A percentile compares a stretch with the other conserved stretches of the same genome.
Evolutionary conservation across 2,329 filamentous ascomycete species (phyloP).

Genomic region (Ilyonectria robusta): DNA sequence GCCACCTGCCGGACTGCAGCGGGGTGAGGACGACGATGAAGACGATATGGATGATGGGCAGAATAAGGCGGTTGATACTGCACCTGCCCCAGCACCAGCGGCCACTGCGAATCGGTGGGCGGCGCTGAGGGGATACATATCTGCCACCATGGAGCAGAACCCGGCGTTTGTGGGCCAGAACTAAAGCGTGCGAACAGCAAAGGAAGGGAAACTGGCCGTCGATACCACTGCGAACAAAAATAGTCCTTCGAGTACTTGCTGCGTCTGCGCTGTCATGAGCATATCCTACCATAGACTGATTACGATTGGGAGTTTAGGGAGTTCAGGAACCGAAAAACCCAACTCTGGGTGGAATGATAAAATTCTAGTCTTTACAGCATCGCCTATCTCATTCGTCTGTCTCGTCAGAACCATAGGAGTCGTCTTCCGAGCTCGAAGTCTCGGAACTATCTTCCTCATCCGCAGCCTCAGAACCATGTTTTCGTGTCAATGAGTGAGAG

Average conservation of each 20-base stretch:
- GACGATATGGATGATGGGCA: conserved; percentile 33
- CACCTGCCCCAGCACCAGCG: conserved; percentile 39
- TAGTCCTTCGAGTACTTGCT: not conserved
- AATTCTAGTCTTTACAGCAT: conserved; percentile 14
- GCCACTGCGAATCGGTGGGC: conserved; percentile 78
- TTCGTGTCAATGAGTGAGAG: no score
- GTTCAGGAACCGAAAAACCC: conserved; percentile 26
- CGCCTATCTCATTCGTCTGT: not conserved
- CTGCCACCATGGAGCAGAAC: conserved; percentile 90
- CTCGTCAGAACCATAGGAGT: not conserved
- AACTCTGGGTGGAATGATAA: conserved; percentile 16
- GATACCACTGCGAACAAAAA: conserved; percentile 19
- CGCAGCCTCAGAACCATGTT: no score
- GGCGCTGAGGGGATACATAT: conserved; percentile 86
- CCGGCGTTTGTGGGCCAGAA: conserved; percentile 72
- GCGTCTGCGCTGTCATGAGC: not conserved
- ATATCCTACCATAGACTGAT: not conserved
- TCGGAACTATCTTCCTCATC: no score
- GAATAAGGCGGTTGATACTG: conserved; percentile 23
- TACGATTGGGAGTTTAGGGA: conserved; percentile 37
- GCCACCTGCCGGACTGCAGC: conserved; percentile 23
- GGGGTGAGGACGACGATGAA: conserved; percentile 35
- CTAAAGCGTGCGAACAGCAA: conserved; percentile 12
- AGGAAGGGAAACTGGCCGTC: not conserved
- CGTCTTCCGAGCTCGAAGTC: no score